Base-by-base conservation (phyloP, 257 asterid genomes). In the Nicotiana sylvestris region DNA sequence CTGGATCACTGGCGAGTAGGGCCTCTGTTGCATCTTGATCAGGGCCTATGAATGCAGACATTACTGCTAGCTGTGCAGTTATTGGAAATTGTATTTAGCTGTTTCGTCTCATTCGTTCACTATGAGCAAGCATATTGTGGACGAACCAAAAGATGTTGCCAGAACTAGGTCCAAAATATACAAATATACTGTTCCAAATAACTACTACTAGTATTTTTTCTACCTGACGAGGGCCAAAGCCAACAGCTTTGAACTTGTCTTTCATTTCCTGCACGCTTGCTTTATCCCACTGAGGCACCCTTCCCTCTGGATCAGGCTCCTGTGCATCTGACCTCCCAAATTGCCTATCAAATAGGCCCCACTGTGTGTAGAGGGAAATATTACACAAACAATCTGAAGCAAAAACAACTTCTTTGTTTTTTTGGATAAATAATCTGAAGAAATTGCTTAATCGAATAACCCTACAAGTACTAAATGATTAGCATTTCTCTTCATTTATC, bases 201-300 rank as follows among this genome's bases (percentile, higher is more conserved):
- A 57, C 55, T n/a, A 35, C 35, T 6, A 39, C 8, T 39, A 39
- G 7, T 35, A 33, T 3, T 7, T 72, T 25, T 18, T 79, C 83
- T 79, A 92, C 99, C 99, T 96, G 98, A 30, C 99, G 97, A 43
- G 99, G 97, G 27, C 99, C 98, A 57, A 93, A 77, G 78, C 99
- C 98, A 72, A 96, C 27, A 66, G 97, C 92, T 64, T 84, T 37
- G 89, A 89, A 96, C 76, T 93, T 96, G 66, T 89, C 93, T 88
- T 96, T 96, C 94, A 96, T 88, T 83, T 94, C 98, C 78, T 86
- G 83, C 72, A 94, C 97, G 80, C 86, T 90, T 43, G 94, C 84
- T 66, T 84, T 94, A 76, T 88, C 97, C 98, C 98, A 96, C 83
- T 81, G 88, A 81, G 98, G 98, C 61, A 96, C 94, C 85, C 98